phyloP scores from a whole-genome alignment of 2,329 filamentous ascomycete genomes.

The Rachicladosporium sp. region DNA sequence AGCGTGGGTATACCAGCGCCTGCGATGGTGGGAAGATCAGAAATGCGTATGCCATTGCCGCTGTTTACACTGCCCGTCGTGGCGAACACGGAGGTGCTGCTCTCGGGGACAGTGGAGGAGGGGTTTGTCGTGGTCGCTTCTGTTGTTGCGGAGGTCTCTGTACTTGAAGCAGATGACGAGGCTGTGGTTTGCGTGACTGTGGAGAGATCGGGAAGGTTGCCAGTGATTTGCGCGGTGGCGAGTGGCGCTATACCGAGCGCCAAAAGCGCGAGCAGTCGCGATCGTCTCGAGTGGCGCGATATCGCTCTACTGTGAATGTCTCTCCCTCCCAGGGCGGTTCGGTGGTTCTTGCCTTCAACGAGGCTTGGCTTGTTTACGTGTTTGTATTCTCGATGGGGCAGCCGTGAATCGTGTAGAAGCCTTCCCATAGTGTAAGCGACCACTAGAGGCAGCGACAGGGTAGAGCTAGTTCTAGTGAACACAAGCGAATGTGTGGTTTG shows the following conservation, averaged over 20 bases:
- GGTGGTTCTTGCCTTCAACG: no score
- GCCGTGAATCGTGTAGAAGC: no score
- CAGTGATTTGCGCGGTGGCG: conserved; percentile 15
- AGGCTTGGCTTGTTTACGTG: no score
- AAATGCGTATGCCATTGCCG: conserved; percentile 14
- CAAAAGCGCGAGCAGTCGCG: conserved; percentile 10
- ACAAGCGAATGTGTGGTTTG: no score
- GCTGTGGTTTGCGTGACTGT: conserved; percentile 13
- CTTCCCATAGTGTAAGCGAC: no score
- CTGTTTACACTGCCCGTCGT: conserved; percentile 4
- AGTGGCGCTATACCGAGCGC: conserved; percentile 13
- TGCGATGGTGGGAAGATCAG: conserved; percentile 40
- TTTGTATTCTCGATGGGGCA: no score
- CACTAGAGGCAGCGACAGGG: no score
- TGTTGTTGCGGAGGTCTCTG: conserved; percentile 8
- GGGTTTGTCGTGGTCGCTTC: conserved; percentile 14
- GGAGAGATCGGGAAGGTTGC: conserved; percentile 16
- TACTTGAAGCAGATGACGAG: conserved; percentile 9
- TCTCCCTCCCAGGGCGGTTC: no score
- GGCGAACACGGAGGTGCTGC: conserved; percentile 11
- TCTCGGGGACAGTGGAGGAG: conserved; percentile 11
- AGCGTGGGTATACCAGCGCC: conserved; percentile 53
- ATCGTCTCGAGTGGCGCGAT: conserved; percentile 2
- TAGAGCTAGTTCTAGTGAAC: no score
- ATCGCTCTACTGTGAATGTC: background rate